These are phyloP conservation scores for Hypocreales sp. DNA, from an alignment of 2,329 filamentous ascomycete species.

Conservation along the genomic window DNA sequence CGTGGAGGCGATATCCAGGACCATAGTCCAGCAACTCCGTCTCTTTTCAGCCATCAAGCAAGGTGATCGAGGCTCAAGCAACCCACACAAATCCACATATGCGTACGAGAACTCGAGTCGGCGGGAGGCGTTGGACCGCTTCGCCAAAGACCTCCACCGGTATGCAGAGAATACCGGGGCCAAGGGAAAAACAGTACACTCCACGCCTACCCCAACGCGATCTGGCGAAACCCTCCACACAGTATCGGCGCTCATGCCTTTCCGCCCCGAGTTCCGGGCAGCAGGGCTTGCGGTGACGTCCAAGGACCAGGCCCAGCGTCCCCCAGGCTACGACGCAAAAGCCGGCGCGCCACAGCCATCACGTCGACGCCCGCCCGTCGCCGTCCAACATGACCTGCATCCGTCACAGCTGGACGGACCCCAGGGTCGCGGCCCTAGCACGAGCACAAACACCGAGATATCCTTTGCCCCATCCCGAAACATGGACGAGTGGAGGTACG, in stretches of 20 bases:
- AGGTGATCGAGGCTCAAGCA: slow-evolving; percentile 1
- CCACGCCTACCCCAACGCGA: slow-evolving; percentile 22
- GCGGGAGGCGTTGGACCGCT: slow-evolving; percentile 22
- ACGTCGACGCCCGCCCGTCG: slow-evolving; percentile 1
- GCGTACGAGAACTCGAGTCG: slow-evolving; percentile 27
- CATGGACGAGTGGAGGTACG: slow-evolving; percentile 17
- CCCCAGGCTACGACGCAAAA: slow-evolving; percentile 7
- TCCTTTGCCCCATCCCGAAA: slow-evolving; percentile 13
- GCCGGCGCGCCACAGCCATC: slow-evolving; percentile 4
- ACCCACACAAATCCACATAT: slow-evolving; percentile 1
- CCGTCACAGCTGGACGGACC: slow-evolving; percentile 15
- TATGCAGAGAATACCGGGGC: slow-evolving; percentile 18
- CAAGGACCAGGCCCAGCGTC: slow-evolving; percentile 21
- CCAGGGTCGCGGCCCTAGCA: slow-evolving; percentile 6
- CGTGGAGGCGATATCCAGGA: slow-evolving; percentile 28
- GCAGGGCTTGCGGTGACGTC: slow-evolving; percentile 43
- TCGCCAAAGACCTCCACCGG: slow-evolving; percentile 13
- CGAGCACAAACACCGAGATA: slow-evolving; percentile 14
- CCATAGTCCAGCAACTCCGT: slow-evolving; percentile 27
- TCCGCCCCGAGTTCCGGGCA: slow-evolving; percentile 33
- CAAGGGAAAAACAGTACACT: slow-evolving; percentile 20
- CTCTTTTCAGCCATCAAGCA: slow-evolving; percentile 17
- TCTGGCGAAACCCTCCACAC: slow-evolving; percentile 32
- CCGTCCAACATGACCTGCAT: slow-evolving; percentile 1
- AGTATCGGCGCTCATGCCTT: slow-evolving; percentile 36